phyloP scores from a whole-genome alignment of 345 rosid genomes.

The Eucalyptus rudis region DNA sequence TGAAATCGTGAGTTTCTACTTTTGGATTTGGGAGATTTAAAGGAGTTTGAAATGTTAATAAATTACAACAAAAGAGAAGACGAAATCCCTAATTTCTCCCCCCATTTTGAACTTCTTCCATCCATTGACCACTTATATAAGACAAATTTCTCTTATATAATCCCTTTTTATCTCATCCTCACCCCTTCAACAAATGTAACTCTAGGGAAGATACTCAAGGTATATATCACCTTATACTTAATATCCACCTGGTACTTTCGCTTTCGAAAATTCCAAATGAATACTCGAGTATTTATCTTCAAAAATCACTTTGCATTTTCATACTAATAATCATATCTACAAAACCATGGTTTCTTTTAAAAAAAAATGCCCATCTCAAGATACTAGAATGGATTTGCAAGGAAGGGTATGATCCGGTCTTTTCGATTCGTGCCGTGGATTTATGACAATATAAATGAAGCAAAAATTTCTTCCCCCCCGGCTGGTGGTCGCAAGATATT shows the following conservation, averaged over 20 bases:
- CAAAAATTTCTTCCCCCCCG: too few relatives aligned
- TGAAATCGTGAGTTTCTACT: neutral
- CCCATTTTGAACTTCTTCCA: neutral
- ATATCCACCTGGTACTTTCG: rapidly evolving
- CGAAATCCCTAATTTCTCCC: neutral
- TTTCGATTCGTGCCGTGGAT: too few relatives aligned
- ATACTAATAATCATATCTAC: neutral
- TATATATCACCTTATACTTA: neutral
- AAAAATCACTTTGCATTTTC: neutral
- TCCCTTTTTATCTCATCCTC: neutral
- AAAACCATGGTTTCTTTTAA: neutral
- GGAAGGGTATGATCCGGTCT: neutral
- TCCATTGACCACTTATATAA: neutral
- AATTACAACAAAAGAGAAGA: neutral
- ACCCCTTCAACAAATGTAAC: neutral
- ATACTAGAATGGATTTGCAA: neutral
- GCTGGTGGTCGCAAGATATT: neutral
- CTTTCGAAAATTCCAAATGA: neutral
- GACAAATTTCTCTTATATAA: neutral
- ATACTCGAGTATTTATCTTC: rapidly evolving
- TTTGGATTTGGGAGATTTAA: neutral
- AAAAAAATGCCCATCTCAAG: neutral
- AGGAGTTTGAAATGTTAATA: neutral
- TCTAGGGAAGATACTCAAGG: neutral
- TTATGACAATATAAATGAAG: too few relatives aligned